Percentiles rank a stretch among this genome's conserved stretches.
These are phyloP conservation scores for Kokia cookei DNA, from an alignment of 441 rosid species.

Conservation along the genomic window DNA sequence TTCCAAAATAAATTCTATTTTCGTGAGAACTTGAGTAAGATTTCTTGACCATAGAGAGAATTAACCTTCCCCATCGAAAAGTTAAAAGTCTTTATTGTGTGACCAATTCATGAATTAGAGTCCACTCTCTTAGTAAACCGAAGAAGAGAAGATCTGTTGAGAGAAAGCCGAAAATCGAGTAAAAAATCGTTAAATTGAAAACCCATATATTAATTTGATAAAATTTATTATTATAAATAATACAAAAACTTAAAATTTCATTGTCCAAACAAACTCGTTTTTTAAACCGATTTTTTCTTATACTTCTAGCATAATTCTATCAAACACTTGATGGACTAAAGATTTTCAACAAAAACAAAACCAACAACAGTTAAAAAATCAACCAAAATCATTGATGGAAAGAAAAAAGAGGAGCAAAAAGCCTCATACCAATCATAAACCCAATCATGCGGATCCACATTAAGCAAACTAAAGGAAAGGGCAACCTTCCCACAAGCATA, in stretches of 20 bases:
- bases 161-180: no score
- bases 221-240: background rate
- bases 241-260: background rate
- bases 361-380: background rate
- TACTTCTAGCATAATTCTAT: background rate
- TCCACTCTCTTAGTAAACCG: no score
- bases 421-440: slow-evolving; percentile 68
- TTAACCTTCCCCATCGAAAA: no score
- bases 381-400: background rate
- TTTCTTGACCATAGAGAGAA: no score
- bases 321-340: background rate
- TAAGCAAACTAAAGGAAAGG: slow-evolving; percentile 52
- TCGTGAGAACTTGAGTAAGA: no score
- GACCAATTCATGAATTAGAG: no score
- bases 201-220: no score
- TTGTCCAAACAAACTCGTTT: background rate
- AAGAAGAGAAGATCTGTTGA: no score
- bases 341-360: background rate
- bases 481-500: slow-evolving; percentile 66
- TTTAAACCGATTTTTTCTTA: no score
- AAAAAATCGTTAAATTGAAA: no score
- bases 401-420: background rate
- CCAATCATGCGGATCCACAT: slow-evolving; percentile 80
- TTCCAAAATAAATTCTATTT: no score
- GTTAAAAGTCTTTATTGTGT: no score